Evolutionary conservation across 352 stramenopile species (phyloP).

Genomic region (Phytophthora crassamura): DNA sequence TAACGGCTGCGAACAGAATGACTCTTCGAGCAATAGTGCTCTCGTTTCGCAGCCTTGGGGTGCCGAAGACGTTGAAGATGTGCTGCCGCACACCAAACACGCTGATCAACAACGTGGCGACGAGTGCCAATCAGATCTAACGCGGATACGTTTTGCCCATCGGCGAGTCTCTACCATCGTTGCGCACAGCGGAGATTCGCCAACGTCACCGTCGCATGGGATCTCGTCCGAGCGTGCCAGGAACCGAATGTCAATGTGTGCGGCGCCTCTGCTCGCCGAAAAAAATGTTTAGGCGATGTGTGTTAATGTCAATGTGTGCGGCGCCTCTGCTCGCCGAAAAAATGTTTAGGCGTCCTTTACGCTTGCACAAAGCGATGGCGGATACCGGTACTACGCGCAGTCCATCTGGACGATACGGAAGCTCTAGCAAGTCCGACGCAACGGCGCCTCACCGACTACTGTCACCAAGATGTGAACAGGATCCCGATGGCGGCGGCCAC

Average conservation of each 20-base stretch:
- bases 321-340: not conserved
- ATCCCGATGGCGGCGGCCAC: too few relatives aligned
- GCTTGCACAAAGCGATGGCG: not conserved
- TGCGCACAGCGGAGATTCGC: too few relatives aligned
- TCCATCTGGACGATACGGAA: too few relatives aligned
- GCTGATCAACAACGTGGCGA: conserved; percentile 13
- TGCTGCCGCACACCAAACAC: not conserved
- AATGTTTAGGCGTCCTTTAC: not conserved
- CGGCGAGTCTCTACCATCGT: conserved; percentile 6
- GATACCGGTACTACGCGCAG: not conserved
- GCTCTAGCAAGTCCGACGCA: too few relatives aligned
- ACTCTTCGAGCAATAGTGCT: too few relatives aligned
- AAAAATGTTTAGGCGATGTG: not conserved
- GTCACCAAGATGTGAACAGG: too few relatives aligned
- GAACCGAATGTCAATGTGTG: not conserved
- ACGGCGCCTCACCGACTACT: too few relatives aligned
- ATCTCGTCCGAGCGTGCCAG: conserved; percentile 10
- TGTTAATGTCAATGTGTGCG: not conserved
- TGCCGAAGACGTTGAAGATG: too few relatives aligned
- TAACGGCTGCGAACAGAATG: too few relatives aligned
- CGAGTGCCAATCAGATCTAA: conserved; percentile 1
- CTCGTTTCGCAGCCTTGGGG: too few relatives aligned
- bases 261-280: not conserved
- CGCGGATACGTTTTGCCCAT: not conserved
- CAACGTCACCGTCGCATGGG: not conserved